Evolutionary conservation across 257 asterid genomes (phyloP).

Genomic region (Paraleonurus japonicus): DNA sequence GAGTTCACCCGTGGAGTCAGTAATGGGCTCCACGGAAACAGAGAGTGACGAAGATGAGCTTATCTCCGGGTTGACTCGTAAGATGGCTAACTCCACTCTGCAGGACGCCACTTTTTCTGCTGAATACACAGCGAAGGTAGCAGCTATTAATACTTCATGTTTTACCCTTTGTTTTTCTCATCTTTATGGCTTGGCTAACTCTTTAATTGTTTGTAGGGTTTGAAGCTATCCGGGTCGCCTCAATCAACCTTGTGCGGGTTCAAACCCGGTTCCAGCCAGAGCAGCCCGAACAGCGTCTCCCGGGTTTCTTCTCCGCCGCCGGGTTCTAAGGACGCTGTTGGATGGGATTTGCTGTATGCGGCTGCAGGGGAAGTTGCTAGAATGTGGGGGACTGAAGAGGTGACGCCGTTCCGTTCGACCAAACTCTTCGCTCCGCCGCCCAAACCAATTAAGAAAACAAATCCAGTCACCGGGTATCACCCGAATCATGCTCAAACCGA

Average conservation of each 20-base stretch:
- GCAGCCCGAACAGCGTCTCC: slow-evolving; percentile 42
- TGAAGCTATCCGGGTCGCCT: slow-evolving; percentile 62
- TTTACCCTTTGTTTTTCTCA: neutral
- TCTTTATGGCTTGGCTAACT: neutral
- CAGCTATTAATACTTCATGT: too few relatives aligned
- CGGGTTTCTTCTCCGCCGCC: slow-evolving; percentile 43
- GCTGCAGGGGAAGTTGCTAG: slow-evolving; percentile 64
- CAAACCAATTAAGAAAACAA: slow-evolving; percentile 15
- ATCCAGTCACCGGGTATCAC: slow-evolving; percentile 16
- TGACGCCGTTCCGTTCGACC: slow-evolving; percentile 29
- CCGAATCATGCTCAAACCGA: slow-evolving; percentile 26
- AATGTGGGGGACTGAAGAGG: slow-evolving; percentile 43
- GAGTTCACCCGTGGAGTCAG: slow-evolving; percentile 72
- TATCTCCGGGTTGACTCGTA: slow-evolving; percentile 45
- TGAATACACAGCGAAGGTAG: slow-evolving; percentile 40
- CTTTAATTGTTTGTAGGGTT: slow-evolving; percentile 25
- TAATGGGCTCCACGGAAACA: slow-evolving; percentile 49
- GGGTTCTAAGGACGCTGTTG: slow-evolving; percentile 1
- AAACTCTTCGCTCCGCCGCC: slow-evolving; percentile 18
- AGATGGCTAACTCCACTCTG: slow-evolving; percentile 39
- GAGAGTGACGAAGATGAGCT: slow-evolving; percentile 80
- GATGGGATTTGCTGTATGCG: slow-evolving; percentile 51
- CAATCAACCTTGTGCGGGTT: slow-evolving; percentile 64
- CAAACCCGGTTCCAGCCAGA: slow-evolving; percentile 45
- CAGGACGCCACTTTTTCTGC: slow-evolving; percentile 21